Evolutionary conservation across 768 basidiomycete genomes (phyloP).

Genomic region (Macrolepiota dolichaula): DNA sequence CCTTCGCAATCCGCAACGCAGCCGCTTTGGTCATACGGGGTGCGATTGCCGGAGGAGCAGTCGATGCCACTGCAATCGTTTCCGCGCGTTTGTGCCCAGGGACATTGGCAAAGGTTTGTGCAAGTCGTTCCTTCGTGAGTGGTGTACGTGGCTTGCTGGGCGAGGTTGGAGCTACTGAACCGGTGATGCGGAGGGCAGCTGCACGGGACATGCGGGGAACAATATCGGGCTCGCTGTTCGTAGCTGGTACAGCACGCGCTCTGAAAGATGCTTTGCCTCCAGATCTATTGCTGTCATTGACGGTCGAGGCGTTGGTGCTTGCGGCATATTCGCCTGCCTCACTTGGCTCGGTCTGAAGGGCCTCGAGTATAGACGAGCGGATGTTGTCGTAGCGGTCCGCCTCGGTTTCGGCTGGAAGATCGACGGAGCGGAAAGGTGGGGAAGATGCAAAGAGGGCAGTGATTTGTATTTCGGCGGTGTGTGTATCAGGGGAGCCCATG

Average conservation of each 20-base stretch:
- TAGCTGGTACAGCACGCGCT: slow-evolving; percentile 65
- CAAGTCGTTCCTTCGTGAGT: slow-evolving; percentile 56
- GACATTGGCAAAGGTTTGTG: slow-evolving; percentile 69
- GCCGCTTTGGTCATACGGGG: slow-evolving; percentile 79
- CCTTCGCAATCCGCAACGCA: slow-evolving; percentile 58
- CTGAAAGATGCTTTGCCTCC: slow-evolving; percentile 54
- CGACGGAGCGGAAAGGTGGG: slow-evolving; percentile 70
- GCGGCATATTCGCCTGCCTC: slow-evolving; percentile 35
- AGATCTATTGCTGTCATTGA: slow-evolving; percentile 35
- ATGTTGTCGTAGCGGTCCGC: slow-evolving; percentile 30
- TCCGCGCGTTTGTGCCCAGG: slow-evolving; percentile 78
- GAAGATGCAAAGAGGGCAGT: slow-evolving; percentile 77
- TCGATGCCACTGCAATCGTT: slow-evolving; percentile 70
- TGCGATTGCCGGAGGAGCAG: slow-evolving; percentile 64
- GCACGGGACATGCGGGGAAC: slow-evolving; percentile 75
- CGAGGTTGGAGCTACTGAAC: slow-evolving; percentile 37
- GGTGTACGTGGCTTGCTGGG: slow-evolving; percentile 45
- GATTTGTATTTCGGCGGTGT: slow-evolving; percentile 79
- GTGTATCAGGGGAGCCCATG: slow-evolving; percentile 66
- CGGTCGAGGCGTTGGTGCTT: slow-evolving; percentile 44
- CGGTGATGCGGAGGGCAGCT: slow-evolving; percentile 64
- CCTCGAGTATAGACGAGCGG: slow-evolving; percentile 41
- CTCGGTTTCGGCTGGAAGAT: slow-evolving; percentile 45
- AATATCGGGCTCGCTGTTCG: slow-evolving; percentile 62
- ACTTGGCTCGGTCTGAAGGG: slow-evolving; percentile 35